Evolutionary conservation across 2,329 filamentous ascomycete genomes (phyloP), one percentile per base, ranked within the genome.

Genomic region (Cyphellophora europaea): DNA sequence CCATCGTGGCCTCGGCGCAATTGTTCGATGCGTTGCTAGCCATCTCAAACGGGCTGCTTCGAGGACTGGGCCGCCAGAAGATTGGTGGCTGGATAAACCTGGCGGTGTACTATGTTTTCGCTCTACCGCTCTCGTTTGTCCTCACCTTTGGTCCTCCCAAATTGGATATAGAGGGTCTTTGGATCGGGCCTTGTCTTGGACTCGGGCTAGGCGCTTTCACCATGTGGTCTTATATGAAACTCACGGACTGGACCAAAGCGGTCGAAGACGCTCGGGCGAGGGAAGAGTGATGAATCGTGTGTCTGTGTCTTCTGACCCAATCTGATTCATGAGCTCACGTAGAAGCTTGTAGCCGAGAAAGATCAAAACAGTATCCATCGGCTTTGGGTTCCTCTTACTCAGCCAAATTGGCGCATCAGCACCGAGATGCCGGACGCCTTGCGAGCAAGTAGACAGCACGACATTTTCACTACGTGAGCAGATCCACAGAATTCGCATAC

Each of bases 61-160:
- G 86, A 23, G 86, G 85, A 5, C 70, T 93, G 13, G 86, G 86
- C 3, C 74, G 80, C 42, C 85, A 93, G 57, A 75, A 80, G 41
- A 76, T 93, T 37, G 85, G 85, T 11, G 84, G 85, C 0, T 89
- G 84, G 49, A 76, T 83, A 10, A 88, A 85, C 50, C 59, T 93
- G 5, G 70, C 81, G 19, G 74, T 78, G 5, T 91, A 93, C 58
- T 93, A 93, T 55, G 57, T 74, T 17, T 69, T 93, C 11, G 85
- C 81, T 0, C 62, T 93, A 51, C 85, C 86, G 1, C 68, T 89
- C 16, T 80, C 77, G 5, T 77, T 89, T 41, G 71, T 68, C 5
- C 69, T 78, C 1, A 79, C 74, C 0, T 89, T 93, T 54, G 78
- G 75, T 0, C 62, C 84, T 3, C 37, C 43, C 10, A 67, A 68